Percentiles rank a stretch among this genome's conserved stretches.
These are phyloP conservation scores for Ustilago shanxiensis DNA, from an alignment of 1,284 basidiomycete species.

Conservation along the genomic window DNA sequence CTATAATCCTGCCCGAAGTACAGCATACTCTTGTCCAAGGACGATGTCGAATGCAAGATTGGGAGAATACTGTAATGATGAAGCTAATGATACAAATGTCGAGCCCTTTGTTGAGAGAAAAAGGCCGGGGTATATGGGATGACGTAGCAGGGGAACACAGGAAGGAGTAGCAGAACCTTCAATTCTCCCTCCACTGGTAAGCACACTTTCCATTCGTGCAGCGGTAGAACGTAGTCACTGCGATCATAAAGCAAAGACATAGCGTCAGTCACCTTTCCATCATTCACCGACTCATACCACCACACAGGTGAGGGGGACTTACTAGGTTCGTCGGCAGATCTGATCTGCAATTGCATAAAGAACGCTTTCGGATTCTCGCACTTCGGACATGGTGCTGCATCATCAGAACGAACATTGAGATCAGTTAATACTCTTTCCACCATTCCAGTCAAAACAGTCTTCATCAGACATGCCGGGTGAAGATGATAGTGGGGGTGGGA, in stretches of 20 bases:
- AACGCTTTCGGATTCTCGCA: slow-evolving; percentile 91
- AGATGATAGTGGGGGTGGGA: neutral
- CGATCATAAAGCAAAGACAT: too few relatives aligned
- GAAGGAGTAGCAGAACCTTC: neutral
- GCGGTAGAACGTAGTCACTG: slow-evolving; percentile 68
- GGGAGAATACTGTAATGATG: neutral
- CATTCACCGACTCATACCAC: too few relatives aligned
- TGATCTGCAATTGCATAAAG: slow-evolving; percentile 95
- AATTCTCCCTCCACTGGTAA: slow-evolving; percentile 67
- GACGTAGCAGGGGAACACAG: neutral
- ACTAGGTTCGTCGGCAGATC: slow-evolving; percentile 78
- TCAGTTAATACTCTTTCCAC: too few relatives aligned
- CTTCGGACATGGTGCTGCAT: slow-evolving; percentile 79
- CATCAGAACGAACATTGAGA: too few relatives aligned
- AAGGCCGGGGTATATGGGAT: neutral
- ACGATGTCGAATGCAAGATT: neutral
- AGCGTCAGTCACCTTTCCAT: too few relatives aligned
- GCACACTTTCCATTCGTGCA: slow-evolving; percentile 62
- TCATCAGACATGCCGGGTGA: too few relatives aligned
- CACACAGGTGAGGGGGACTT: slow-evolving; percentile 48
- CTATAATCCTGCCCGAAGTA: too few relatives aligned
- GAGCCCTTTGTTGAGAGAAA: too few relatives aligned
- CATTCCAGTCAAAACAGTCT: too few relatives aligned
- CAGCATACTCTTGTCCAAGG: too few relatives aligned
- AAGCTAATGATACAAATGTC: neutral